Evolutionary conservation across 306 rosid genomes (phyloP), one percentile per base, ranked within the genome.

Genomic region (Rubus idaeus): DNA sequence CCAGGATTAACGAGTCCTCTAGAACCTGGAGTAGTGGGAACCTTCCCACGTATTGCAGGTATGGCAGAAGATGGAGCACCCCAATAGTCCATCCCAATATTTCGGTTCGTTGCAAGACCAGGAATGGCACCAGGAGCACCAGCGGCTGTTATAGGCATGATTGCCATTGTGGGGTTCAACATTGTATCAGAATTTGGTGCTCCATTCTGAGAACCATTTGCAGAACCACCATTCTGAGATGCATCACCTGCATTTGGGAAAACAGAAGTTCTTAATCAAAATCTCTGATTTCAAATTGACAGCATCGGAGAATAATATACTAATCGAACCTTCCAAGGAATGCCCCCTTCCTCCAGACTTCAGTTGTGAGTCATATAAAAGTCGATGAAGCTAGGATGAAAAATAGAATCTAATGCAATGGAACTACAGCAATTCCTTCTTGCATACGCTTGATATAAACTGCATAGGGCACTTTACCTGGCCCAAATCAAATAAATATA

Each of bases 41-140:
- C 96, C 86, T 95, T 90, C 87, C 97, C 94, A 5, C 67, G 87
- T 46, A 87, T 11, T 16, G 90, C 87, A 76, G 99, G 93, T 74
- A 92, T 82, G 67, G 83, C 57, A 45, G 97, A 83, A 60, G 96
- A 62, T 51, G 96, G 92, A 17, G 98, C 75, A 49, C 92, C 92
- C 99, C 99, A 95, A 84, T 95, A 95, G 73, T 95, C 99, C 97
- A 92, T 95, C 84, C 99, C 99, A 72, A 95, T 95, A 78, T 95
- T 95, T 69, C 92, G 85, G 82, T 92, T 95, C 49, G 99, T 95
- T 20, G 96, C 79, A 97, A n/a, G 99, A 76, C 98, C 96, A 70
- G 98, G 71, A 86, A 87, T 86, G 47, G 88, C 87, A 58, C 86
- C 86, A 60, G 93, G 91, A 81, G 89, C 87, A 82, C 95, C 98